phyloP scores from a whole-genome alignment of 2,329 filamentous ascomycete species.

The Periconia digitata region DNA sequence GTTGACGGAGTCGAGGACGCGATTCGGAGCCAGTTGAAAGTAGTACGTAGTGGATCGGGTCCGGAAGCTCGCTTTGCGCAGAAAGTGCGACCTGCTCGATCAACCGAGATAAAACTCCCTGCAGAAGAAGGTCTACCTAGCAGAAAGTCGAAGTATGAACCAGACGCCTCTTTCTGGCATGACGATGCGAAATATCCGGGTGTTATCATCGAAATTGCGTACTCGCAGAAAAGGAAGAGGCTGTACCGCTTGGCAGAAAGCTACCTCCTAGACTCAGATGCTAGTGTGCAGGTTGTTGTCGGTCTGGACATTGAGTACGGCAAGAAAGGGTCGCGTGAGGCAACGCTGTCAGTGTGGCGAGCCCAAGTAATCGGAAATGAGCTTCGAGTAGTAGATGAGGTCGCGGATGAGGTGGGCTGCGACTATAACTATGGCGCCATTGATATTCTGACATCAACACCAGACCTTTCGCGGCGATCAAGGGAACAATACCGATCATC shows the following conservation, averaged over 20 bases:
- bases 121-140: constrained; percentile 3
- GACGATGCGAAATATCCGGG: constrained; percentile 22
- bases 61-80: constrained; percentile 18
- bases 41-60: constrained; percentile 17
- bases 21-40: constrained; percentile 20
- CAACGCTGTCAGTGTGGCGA: constrained; percentile 16
- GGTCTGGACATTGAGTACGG: constrained; percentile 17
- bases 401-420: constrained; percentile 15
- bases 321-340: constrained; percentile 14
- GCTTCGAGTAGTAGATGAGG: constrained; percentile 10
- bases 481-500: constrained; percentile 14
- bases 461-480: constrained; percentile 28
- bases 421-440: not conserved
- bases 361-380: constrained; percentile 12
- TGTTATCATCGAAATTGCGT: constrained; percentile 25
- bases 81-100: constrained; percentile 19
- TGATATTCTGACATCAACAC: constrained; percentile 11
- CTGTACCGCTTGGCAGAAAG: constrained; percentile 17
- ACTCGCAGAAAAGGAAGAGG: constrained; percentile 20
- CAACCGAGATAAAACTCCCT: constrained; percentile 17
- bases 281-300: constrained; percentile 15
- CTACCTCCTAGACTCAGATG: constrained; percentile 22
- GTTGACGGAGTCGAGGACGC: constrained; percentile 18
- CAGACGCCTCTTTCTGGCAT: constrained; percentile 24
- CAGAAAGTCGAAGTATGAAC: constrained; percentile 22